These are phyloP conservation scores for Phytopythium oedochilum DNA, from an alignment of 352 stramenopile species.

Conservation along the genomic window DNA sequence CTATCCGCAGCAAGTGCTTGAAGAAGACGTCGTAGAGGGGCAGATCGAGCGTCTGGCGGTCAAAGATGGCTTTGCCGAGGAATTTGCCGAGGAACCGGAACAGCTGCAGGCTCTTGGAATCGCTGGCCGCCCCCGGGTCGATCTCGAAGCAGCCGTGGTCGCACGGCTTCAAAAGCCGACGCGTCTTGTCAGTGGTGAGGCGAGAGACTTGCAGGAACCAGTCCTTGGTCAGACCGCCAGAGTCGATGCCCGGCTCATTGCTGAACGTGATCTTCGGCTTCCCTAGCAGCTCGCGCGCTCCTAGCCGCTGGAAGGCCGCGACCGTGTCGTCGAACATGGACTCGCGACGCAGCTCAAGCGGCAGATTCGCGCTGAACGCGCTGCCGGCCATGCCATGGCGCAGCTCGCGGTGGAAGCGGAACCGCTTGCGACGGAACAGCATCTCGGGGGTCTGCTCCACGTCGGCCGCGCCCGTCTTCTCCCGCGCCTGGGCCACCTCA, in stretches of 20 bases:
- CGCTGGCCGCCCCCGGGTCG: conserved; percentile 23
- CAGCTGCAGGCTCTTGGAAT: conserved; percentile 27
- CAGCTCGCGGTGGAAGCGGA: conserved; percentile 78
- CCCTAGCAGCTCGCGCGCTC: conserved; percentile 38
- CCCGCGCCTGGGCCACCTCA: conserved; percentile 36
- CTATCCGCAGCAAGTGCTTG: conserved; percentile 57
- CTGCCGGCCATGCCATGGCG: conserved; percentile 29
- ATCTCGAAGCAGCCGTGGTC: conserved; percentile 53
- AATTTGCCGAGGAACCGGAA: conserved; percentile 77
- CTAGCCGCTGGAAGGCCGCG: conserved; percentile 39
- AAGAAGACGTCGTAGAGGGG: conserved; percentile 71
- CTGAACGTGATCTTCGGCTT: conserved; percentile 83
- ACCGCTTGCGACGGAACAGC: conserved; percentile 82
- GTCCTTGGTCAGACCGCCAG: conserved; percentile 85
- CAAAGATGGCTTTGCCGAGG: conserved; percentile 83
- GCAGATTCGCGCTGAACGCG: conserved; percentile 25
- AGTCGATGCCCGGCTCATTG: conserved; percentile 85
- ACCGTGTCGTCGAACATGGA: conserved; percentile 73
- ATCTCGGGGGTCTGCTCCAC: conserved; percentile 72
- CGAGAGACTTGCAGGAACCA: conserved; percentile 84
- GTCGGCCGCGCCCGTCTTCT: conserved; percentile 31
- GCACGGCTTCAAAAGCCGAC: conserved; percentile 45
- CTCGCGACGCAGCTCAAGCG: conserved; percentile 45
- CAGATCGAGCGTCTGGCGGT: conserved; percentile 77
- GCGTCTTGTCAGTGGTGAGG: conserved; percentile 23